These are phyloP conservation scores for Schizonepeta tenuifolia DNA, from an alignment of 257 asterid species.

Conservation along the genomic window DNA sequence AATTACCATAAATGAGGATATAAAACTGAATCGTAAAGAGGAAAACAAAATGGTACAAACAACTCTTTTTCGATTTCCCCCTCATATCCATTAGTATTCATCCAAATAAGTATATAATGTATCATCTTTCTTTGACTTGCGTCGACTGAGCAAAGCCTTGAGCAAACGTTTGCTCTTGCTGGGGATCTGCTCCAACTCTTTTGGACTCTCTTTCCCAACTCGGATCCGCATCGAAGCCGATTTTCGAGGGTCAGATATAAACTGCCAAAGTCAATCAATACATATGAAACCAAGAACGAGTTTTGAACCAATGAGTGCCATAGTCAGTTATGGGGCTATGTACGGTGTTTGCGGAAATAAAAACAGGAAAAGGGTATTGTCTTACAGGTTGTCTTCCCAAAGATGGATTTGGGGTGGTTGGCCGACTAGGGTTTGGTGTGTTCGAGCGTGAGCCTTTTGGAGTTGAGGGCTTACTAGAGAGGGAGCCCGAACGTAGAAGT, in stretches of 20 bases:
- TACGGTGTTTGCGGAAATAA: background rate
- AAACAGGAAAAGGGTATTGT: background rate
- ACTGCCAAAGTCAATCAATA: conserved; percentile 45
- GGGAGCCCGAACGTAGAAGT: conserved; percentile 75
- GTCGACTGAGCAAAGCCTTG: conserved; percentile 81
- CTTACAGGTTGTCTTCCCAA: conserved; percentile 62
- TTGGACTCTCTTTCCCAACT: conserved; percentile 58
- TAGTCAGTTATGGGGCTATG: no score
- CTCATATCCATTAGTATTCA: conserved; percentile 57
- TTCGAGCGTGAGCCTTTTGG: conserved; percentile 71
- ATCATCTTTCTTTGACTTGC: conserved; percentile 93
- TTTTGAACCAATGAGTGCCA: no score
- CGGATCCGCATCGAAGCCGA: conserved; percentile 86
- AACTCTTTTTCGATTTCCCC: conserved; percentile 28
- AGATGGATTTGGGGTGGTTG: conserved; percentile 77
- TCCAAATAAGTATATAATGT: conserved; percentile 79
- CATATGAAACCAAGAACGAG: conserved; percentile 13
- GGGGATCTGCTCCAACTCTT: conserved; percentile 57
- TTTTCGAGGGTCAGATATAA: conserved; percentile 68
- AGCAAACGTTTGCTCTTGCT: conserved; percentile 93
- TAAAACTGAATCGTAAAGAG: conserved; percentile 29
- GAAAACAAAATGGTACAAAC: conserved; percentile 35
- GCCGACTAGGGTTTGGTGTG: conserved; percentile 71
- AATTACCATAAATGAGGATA: conserved; percentile 33
- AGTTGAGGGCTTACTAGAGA: conserved; percentile 62